phyloP scores from a whole-genome alignment of 352 stramenopile species.

The Thalassiosira exigua region DNA sequence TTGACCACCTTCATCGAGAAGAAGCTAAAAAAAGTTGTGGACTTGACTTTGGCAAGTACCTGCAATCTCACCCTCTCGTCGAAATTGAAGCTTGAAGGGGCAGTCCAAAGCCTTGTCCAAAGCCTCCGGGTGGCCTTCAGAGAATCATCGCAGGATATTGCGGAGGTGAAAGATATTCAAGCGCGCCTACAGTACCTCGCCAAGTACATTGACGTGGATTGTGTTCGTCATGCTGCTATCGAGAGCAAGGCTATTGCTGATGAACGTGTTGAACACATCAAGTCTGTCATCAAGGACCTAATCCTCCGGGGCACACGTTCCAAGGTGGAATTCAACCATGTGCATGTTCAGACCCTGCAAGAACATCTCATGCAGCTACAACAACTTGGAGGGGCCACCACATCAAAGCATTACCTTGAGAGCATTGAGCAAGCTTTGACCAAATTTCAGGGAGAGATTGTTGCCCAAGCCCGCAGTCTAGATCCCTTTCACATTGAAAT shows the following conservation, averaged over 20 bases:
- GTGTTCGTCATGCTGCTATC: background rate
- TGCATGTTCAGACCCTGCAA: constrained; percentile 30
- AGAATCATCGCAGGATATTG: background rate
- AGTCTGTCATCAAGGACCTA: constrained; percentile 19
- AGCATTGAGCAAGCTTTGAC: constrained; percentile 16
- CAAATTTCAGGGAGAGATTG: constrained; percentile 25
- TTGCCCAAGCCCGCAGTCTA: background rate
- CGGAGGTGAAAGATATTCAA: constrained; percentile 17
- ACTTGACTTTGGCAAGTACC: constrained; percentile 37
- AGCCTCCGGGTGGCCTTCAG: background rate
- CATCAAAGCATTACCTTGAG: constrained; percentile 1
- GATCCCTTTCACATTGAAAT: constrained; percentile 28
- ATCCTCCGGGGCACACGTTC: constrained; percentile 18
- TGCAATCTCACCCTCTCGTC: constrained; percentile 57
- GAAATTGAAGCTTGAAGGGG: constrained; percentile 48
- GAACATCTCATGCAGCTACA: constrained; percentile 29
- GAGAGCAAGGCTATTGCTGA: constrained; percentile 26
- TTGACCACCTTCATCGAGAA: constrained; percentile 35
- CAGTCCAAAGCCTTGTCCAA: constrained; percentile 11
- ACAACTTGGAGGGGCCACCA: constrained; percentile 14
- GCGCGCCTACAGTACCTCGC: constrained; percentile 1
- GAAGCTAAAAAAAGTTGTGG: constrained; percentile 34
- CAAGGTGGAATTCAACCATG: constrained; percentile 35
- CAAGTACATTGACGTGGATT: constrained; percentile 18
- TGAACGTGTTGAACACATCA: constrained; percentile 19